Conservation (phyloP, 768 basidiomycete species). For the Heimioporus sp. region DNA sequence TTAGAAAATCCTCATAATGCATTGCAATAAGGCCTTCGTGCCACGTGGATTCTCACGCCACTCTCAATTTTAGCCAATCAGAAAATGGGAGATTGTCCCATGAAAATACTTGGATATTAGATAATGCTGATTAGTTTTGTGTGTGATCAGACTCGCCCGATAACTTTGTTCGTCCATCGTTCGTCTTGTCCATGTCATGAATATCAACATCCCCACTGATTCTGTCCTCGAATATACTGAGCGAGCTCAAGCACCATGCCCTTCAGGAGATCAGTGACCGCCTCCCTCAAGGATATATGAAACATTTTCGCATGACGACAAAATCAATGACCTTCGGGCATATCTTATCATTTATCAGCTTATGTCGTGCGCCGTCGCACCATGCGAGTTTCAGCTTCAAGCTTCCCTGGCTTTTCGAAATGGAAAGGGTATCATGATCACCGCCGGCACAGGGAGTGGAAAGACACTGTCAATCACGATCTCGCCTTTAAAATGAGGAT, state of each 20-base stretch:
- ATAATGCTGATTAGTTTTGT: too few species aligned
- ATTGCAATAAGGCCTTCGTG: too few species aligned
- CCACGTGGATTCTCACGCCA: too few species aligned
- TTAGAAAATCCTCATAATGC: too few species aligned
- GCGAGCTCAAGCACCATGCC: not conserved
- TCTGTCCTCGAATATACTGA: not conserved
- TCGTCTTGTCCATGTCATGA: too few species aligned
- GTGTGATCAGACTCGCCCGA: too few species aligned
- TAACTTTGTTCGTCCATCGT: too few species aligned
- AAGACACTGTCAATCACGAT: constrained; percentile 7
- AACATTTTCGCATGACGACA: not conserved
- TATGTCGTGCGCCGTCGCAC: not conserved
- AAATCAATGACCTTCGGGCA: not conserved
- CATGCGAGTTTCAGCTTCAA: not conserved
- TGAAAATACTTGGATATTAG: too few species aligned
- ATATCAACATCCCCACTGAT: too few species aligned
- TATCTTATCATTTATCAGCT: not conserved
- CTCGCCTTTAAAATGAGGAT: constrained; percentile 3
- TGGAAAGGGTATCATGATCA: not conserved
- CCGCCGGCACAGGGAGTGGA: not conserved
- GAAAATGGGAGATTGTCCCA: too few species aligned
- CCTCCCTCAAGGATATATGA: not conserved
- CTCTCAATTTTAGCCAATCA: too few species aligned
- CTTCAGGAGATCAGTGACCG: not conserved
- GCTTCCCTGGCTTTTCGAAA: not conserved